Evolutionary conservation across 1,284 basidiomycete genomes (phyloP), one percentile per base, ranked within the genome.

Genomic region (Microbotryum scabiosae): DNA sequence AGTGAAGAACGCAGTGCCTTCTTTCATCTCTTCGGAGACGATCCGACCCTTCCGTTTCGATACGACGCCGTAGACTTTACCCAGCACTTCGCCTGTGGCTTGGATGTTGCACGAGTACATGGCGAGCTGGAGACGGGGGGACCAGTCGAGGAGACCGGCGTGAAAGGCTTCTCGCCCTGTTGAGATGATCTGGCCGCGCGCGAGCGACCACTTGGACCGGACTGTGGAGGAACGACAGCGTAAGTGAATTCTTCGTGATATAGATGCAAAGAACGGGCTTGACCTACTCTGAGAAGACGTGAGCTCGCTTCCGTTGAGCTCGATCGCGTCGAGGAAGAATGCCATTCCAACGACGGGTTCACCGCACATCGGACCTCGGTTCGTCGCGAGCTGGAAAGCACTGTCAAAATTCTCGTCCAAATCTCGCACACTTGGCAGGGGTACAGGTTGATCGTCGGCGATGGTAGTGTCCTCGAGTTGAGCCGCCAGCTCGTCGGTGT

Each of bases 61-160:
- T 1, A 98, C 87, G 18, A 98, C 96, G 3, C 85, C 94, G 71
- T 98, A 98, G 1, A 98, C 92, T 75, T 97, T 98, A 8, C 96
- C 96, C 48, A 98, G 82, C 0, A 97, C 96, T 67, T 98, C 96
- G 93, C 92, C 91, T 10, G 93, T 92, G 1, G 93, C 90, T 78
- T 97, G 96, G 64, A 99, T 97, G 73, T 98, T 93, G 76, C 96
- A 99, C 7, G 87, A 87, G 77, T 99, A 99, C 90, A 97, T 97
- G 1, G 96, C 96, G 59, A 98, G 79, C 85, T 96, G 90, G 68
- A 98, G 81, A 48, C 96, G 82, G 20, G 96, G 96, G 9, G 91
- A 96, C 96, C 96, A 99, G 75, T 98, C 96, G 51, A 98, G 78
- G 65, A 99, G 75, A 0, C 87, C 92, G 65, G 84, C 85, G 61